These are phyloP conservation scores for Penicillium turbatum DNA, from an alignment of 495 filamentous ascomycete species.

Conservation along the genomic window DNA sequence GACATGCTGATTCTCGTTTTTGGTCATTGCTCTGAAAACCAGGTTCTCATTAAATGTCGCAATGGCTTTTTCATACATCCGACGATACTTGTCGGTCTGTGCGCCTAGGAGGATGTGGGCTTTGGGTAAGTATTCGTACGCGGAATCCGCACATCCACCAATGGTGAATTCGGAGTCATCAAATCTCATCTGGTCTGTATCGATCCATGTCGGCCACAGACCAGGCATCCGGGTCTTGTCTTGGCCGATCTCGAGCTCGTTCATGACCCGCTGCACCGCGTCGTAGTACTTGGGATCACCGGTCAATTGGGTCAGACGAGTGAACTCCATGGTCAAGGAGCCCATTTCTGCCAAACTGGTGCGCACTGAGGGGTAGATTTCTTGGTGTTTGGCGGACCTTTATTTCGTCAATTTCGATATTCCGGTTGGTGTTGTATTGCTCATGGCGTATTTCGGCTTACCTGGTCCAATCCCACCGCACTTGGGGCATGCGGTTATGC, in stretches of 20 bases:
- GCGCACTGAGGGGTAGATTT: slow-evolving; percentile 37
- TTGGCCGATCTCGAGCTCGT: slow-evolving; percentile 75
- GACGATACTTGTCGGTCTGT: slow-evolving; percentile 67
- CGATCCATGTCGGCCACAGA: slow-evolving; percentile 75
- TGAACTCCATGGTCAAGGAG: slow-evolving; percentile 87
- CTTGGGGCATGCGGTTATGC: slow-evolving; percentile 85
- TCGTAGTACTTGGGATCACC: slow-evolving; percentile 85
- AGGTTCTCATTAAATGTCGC: slow-evolving; percentile 69
- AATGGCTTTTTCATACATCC: slow-evolving; percentile 71
- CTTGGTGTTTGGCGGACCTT: slow-evolving; percentile 35
- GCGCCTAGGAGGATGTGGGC: slow-evolving; percentile 72
- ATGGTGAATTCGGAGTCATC: slow-evolving; percentile 60
- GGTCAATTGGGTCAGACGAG: slow-evolving; percentile 84
- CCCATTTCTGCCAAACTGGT: slow-evolving; percentile 77
- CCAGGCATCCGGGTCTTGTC: slow-evolving; percentile 65
- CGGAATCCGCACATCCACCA: slow-evolving; percentile 85
- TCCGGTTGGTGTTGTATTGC: not conserved
- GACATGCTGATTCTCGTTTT: slow-evolving; percentile 64
- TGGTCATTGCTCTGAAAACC: slow-evolving; percentile 75
- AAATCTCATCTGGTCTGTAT: slow-evolving; percentile 53
- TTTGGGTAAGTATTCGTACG: slow-evolving; percentile 98
- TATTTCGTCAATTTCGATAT: slow-evolving; percentile 8
- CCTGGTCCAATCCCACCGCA: slow-evolving; percentile 50
- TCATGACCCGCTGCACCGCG: slow-evolving; percentile 80
- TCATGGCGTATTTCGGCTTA: slow-evolving; percentile 8